phyloP scores from a whole-genome alignment of 139 green algal species.

The Coelastrella sp. region DNA sequence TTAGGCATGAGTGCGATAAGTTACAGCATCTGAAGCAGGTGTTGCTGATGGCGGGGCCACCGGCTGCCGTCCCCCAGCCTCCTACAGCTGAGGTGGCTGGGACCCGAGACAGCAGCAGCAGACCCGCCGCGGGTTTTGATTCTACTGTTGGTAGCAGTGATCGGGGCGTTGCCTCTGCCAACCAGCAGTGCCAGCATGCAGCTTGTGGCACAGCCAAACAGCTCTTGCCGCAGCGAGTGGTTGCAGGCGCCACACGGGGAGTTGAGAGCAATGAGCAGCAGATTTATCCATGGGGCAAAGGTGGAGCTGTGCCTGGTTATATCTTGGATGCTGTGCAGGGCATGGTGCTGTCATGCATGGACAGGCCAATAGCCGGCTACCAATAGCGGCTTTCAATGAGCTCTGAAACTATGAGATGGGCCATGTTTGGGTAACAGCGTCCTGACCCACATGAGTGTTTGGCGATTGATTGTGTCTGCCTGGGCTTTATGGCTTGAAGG shows the following conservation, averaged over 20 bases:
- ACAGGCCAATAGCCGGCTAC: not conserved
- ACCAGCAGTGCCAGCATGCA: not conserved
- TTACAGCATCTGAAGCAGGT: not conserved
- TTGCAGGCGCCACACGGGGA: not conserved
- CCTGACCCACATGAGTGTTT: too few relatives aligned
- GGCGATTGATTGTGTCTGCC: too few relatives aligned
- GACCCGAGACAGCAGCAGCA: too few relatives aligned
- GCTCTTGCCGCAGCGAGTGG: not conserved
- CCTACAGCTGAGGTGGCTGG: too few relatives aligned
- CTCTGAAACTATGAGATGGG: too few relatives aligned
- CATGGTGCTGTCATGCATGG: slow-evolving; percentile 34
- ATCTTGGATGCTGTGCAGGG: slow-evolving; percentile 16
- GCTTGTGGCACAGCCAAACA: too few relatives aligned
- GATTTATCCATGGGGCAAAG: not conserved
- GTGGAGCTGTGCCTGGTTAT: slow-evolving; percentile 7
- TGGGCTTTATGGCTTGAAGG: too few relatives aligned
- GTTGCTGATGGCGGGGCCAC: too few relatives aligned
- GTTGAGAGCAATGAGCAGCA: not conserved
- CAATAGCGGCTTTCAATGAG: not conserved
- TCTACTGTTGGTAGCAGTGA: not conserved
- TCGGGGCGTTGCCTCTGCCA: not conserved
- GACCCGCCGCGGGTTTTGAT: too few relatives aligned
- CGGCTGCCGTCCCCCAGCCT: not conserved
- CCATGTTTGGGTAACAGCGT: too few relatives aligned
- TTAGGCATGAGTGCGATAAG: slow-evolving; percentile 8